Conservation (phyloP, 1,284 basidiomycete genomes). For the Thecaphora thlaspeos region DNA sequence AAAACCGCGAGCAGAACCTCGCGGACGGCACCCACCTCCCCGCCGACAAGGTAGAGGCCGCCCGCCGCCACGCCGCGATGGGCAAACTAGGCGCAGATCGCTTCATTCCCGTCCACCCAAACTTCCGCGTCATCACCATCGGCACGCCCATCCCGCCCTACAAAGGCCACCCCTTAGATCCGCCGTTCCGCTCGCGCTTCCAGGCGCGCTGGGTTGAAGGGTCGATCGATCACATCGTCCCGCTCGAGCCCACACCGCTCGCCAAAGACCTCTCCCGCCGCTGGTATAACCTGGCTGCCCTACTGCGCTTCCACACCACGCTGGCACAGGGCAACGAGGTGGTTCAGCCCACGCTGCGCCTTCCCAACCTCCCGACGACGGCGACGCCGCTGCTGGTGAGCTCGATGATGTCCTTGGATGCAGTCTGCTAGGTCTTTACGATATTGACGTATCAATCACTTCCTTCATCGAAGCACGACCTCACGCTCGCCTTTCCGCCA, state of each 20-base stretch:
- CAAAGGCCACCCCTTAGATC: slow-evolving; percentile 58
- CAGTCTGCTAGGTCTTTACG: too few relatives aligned
- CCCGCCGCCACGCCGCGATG: slow-evolving; percentile 3
- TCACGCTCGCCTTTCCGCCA: slow-evolving; percentile 46
- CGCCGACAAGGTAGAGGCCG: slow-evolving; percentile 47
- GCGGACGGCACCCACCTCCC: slow-evolving; percentile 59
- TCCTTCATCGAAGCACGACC: too few relatives aligned
- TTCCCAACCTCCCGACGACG: slow-evolving; percentile 51
- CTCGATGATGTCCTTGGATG: too few relatives aligned
- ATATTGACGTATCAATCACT: too few relatives aligned
- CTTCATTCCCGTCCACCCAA: slow-evolving; percentile 57
- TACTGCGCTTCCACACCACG: slow-evolving; percentile 44
- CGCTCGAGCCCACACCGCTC: slow-evolving; percentile 10
- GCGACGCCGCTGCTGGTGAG: slow-evolving; percentile 47
- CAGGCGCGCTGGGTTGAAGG: slow-evolving; percentile 58
- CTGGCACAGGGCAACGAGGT: slow-evolving; percentile 42
- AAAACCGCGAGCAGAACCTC: slow-evolving; percentile 57
- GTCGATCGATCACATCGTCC: slow-evolving; percentile 29
- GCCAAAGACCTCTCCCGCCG: slow-evolving; percentile 35
- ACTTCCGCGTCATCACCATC: slow-evolving; percentile 58
- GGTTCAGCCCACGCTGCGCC: slow-evolving; percentile 44
- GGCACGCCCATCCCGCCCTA: slow-evolving; percentile 57
- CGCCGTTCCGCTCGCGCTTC: slow-evolving; percentile 59
- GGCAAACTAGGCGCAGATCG: slow-evolving; percentile 20
- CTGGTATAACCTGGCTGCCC: slow-evolving; percentile 40